These are phyloP conservation scores for Panellus pusillus DNA, from an alignment of 768 basidiomycete genomes.

Conservation along the genomic window DNA sequence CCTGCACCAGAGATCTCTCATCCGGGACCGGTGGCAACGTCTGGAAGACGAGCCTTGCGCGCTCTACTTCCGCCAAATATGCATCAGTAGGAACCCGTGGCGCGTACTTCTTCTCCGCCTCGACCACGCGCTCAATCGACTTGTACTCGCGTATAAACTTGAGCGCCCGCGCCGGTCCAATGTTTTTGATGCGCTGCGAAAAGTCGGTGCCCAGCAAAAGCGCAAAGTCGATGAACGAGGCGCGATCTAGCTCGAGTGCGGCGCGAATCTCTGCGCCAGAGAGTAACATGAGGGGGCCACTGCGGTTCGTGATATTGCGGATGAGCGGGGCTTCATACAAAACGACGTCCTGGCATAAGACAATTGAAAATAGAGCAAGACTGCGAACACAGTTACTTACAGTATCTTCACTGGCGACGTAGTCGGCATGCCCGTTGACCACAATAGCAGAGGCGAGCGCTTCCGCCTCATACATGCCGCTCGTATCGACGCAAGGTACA, in stretches of 20 bases:
- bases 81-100: conserved; percentile 45
- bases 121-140: conserved; percentile 70
- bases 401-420: conserved; percentile 89
- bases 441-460: conserved; percentile 82
- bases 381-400: conserved; percentile 37
- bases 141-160: conserved; percentile 71
- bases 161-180: conserved; percentile 79
- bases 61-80: conserved; percentile 65
- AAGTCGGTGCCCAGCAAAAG: conserved; percentile 92
- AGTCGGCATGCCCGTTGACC: conserved; percentile 74
- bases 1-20: conserved; percentile 32
- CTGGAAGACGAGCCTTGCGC: conserved; percentile 64
- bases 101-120: conserved; percentile 48
- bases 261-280: conserved; percentile 62
- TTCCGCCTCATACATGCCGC: conserved; percentile 79
- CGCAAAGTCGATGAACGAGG: conserved; percentile 77
- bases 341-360: conserved; percentile 63
- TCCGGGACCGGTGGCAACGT: conserved; percentile 66
- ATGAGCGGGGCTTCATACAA: conserved; percentile 81
- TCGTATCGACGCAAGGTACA: conserved; percentile 70
- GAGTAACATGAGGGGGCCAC: conserved; percentile 61
- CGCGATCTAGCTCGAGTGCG: conserved; percentile 54
- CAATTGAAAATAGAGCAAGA: conserved; percentile 4
- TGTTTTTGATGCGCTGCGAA: conserved; percentile 76
- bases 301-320: conserved; percentile 67